Evolutionary conservation across 345 rosid species (phyloP), one percentile per base, ranked within the genome.

Genomic region (Psidium guajava): DNA sequence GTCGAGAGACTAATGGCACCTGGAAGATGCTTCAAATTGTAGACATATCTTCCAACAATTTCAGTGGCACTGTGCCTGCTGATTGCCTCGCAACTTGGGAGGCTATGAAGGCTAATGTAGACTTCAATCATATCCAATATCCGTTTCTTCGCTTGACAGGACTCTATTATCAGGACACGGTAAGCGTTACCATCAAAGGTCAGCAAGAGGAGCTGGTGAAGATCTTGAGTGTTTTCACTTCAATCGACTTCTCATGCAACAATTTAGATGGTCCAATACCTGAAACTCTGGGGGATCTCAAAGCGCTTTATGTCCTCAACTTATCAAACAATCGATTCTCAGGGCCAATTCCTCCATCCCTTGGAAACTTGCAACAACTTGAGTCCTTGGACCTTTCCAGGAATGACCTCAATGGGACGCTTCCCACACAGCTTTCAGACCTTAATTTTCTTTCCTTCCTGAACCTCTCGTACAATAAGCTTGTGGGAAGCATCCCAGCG

Each of bases 1-100:
- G 94, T 86, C 58, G 22, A 18, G 11, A 8, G 5, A 13, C 5
- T 25, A 18, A 82, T 3, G 22, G 21, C 16, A 54, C 54, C 1
- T 91, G 93, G 87, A 84, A 82, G 14, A 85, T 2, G 54, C 91
- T 93, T 28, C 93, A 91, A 40, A 91, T 94, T 25, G 83, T 92
- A 0, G 95, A 93, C 57, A 59, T 93, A 27, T 87, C 94, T 6
- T 24, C 80, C 2, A 94, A 93, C 51, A 2, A 59, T 8, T 93
- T 93, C 44, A 27, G 0, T 5, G 85, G 88, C 5, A 22, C 1
- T 1, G 12, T 89, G 0, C 90, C 89, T 14, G 2, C 5, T 14
- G 3, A 36, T 3, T 54, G 14, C 12, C 75, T 85, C 13, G 2
- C 32, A 8, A 56, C 28, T 16, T 85, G 83, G 83, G 47, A 15